Evolutionary conservation across 208 protist genomes (phyloP).

Genomic region (Wallacemonas sp.): DNA sequence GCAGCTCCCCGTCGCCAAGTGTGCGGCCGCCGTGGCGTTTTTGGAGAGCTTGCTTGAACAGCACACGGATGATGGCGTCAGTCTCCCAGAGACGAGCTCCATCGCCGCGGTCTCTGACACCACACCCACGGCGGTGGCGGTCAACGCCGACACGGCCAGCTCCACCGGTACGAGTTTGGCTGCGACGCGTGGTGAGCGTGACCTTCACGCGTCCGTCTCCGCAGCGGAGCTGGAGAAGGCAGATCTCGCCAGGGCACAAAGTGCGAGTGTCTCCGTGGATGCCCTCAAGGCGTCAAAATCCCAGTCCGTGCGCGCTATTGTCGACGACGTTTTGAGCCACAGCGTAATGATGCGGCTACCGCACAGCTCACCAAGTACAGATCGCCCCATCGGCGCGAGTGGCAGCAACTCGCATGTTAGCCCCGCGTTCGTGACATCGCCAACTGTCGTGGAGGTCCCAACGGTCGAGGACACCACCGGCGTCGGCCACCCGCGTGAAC

Average conservation of each 20-base stretch:
- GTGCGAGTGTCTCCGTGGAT: background rate
- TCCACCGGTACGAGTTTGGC: too few species aligned
- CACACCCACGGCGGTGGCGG: too few species aligned
- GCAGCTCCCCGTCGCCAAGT: slow-evolving; percentile 52
- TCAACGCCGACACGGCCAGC: background rate
- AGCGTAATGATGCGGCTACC: slow-evolving; percentile 49
- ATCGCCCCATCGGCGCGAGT: background rate
- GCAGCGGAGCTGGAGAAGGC: background rate
- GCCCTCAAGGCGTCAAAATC: slow-evolving; percentile 17
- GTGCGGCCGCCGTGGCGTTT: slow-evolving; percentile 55
- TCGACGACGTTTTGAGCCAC: slow-evolving; percentile 64
- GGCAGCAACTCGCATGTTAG: background rate
- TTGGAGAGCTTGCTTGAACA: slow-evolving; percentile 55
- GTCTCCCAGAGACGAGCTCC: background rate
- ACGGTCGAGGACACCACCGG: background rate
- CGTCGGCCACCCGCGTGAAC: background rate
- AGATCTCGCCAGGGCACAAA: slow-evolving; percentile 1
- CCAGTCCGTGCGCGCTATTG: slow-evolving; percentile 39
- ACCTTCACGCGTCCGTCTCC: too few species aligned
- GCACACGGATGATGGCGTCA: slow-evolving; percentile 6
- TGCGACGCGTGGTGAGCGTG: too few species aligned
- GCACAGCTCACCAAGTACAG: background rate
- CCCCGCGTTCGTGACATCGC: background rate
- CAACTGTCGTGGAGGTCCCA: background rate
- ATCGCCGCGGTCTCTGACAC: too few species aligned